phyloP scores from a whole-genome alignment of 2,329 filamentous ascomycete genomes.

The Ustilaginoidea virens region DNA sequence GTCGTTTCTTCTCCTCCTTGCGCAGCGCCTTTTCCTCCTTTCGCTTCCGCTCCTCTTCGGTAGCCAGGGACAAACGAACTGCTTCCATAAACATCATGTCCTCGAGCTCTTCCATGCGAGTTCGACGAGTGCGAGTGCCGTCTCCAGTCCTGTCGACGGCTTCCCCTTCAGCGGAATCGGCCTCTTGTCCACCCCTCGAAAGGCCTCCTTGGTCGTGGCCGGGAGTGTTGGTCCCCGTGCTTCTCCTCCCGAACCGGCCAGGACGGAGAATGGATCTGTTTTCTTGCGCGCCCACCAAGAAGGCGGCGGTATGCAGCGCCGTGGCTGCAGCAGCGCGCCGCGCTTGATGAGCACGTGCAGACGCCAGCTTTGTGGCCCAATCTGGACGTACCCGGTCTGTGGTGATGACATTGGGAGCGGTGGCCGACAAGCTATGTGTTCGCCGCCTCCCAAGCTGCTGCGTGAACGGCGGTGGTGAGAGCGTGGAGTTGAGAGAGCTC shows the following conservation, averaged over 20 bases:
- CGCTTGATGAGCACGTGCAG: constrained; percentile 71
- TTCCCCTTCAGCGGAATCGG: constrained; percentile 10
- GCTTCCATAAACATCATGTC: constrained; percentile 99
- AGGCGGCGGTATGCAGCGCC: constrained; percentile 85
- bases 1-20: constrained; percentile 73
- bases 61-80: constrained; percentile 75
- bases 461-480: constrained; percentile 24
- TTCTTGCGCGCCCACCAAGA: constrained; percentile 59
- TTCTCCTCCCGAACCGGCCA: constrained; percentile 41
- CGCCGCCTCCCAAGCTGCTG: constrained; percentile 26
- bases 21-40: constrained; percentile 41
- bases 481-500: constrained; percentile 58
- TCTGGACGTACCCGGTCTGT: constrained; percentile 88
- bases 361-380: constrained; percentile 79
- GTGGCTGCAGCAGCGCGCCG: constrained; percentile 84
- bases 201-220: constrained; percentile 7
- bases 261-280: constrained; percentile 29
- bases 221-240: constrained; percentile 19
- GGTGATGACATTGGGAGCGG: constrained; percentile 72
- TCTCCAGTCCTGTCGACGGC: constrained; percentile 8
- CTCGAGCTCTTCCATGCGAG: constrained; percentile 72
- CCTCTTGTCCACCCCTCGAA: constrained; percentile 8
- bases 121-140: constrained; percentile 18
- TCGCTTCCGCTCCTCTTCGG: constrained; percentile 81
- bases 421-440: constrained; percentile 57